Evolutionary conservation across 352 stramenopile genomes (phyloP).

Genomic region (Pythium oligandrum): DNA sequence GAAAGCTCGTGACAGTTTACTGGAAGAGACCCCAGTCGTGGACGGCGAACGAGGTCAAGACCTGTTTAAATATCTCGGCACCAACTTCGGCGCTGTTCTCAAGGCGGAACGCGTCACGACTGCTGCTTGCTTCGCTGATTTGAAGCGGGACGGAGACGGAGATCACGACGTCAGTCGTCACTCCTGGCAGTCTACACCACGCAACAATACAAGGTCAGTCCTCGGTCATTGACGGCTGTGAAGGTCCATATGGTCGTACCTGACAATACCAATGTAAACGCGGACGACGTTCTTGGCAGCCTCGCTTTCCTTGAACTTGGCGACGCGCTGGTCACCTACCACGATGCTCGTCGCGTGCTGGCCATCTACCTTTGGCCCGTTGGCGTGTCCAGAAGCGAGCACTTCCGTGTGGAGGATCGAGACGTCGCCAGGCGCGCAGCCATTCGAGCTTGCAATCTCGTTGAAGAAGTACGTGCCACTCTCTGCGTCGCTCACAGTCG

Average conservation of each 20-base stretch:
- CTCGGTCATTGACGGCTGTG: background rate
- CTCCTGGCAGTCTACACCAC: slow-evolving; percentile 38
- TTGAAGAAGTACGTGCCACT: slow-evolving; percentile 82
- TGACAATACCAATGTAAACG: slow-evolving; percentile 71
- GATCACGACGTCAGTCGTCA: slow-evolving; percentile 79
- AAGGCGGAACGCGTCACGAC: slow-evolving; percentile 54
- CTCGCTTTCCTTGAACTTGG: slow-evolving; percentile 84
- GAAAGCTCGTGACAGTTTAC: slow-evolving; percentile 9
- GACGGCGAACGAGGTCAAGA: slow-evolving; percentile 57
- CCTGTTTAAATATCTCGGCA: slow-evolving; percentile 70
- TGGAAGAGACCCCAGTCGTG: slow-evolving; percentile 58
- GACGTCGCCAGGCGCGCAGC: slow-evolving; percentile 53
- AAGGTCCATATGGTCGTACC: slow-evolving; percentile 18
- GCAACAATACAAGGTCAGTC: background rate
- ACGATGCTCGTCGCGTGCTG: slow-evolving; percentile 39
- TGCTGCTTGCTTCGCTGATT: slow-evolving; percentile 70
- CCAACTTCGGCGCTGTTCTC: slow-evolving; percentile 63
- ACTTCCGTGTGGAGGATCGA: slow-evolving; percentile 42
- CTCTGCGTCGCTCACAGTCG: slow-evolving; percentile 29
- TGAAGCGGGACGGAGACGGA: slow-evolving; percentile 74
- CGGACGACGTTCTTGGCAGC: slow-evolving; percentile 82
- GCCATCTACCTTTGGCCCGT: slow-evolving; percentile 28
- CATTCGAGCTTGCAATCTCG: slow-evolving; percentile 78
- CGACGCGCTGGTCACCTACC: slow-evolving; percentile 72
- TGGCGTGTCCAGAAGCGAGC: slow-evolving; percentile 10